Evolutionary conservation across 2,329 filamentous ascomycete species (phyloP), one percentile per base, ranked within the genome.

Genomic region (Gnomoniopsis smithogilvyi): DNA sequence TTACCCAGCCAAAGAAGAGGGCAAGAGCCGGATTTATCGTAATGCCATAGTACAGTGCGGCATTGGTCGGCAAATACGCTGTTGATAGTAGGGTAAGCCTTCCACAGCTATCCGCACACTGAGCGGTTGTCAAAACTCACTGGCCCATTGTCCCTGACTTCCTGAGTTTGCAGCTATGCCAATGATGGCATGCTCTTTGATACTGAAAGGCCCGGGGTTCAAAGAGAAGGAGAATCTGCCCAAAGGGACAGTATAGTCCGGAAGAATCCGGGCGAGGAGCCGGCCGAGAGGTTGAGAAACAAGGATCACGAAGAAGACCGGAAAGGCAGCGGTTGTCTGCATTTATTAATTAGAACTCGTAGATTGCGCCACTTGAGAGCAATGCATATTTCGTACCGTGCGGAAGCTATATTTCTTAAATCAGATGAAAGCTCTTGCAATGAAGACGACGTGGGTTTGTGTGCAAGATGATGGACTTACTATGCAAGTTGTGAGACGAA

Each of bases 91-190:
- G n/a, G n/a, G 11, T n/a, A 22, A 24, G 14, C 45, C 46, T n/a
- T 30, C 6, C 36, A 24, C 10, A 34, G 45, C 15, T 19, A 11
- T 7, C 6, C 8, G 6, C 15, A 19, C 8, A 6, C 19, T 10
- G 34, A 10, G 6, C 19, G 3, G 8, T n/a, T 3, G 2, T 15
- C 47, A 26, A 38, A 3, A 54, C 56, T 59, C 26, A 59, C 57
- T 59, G 1, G 62, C 61, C 61, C 61, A 64, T 49, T 65, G 62
- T 7, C 63, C 62, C 26, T 56, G 57, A 50, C 62, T 64, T 10
- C 64, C 64, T 14, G 64, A 62, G 22, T 64, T 64, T 11, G 64
- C 64, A 46, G 59, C 63, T n/a, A 65, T 65, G n/a, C 62, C 63
- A 46, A 65, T 63, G 19, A 65, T 63, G 8, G 58, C 64, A 48